A percentile compares a stretch with the other conserved stretches of the same genome.
These are phyloP conservation scores for Ustilago nuda DNA, from an alignment of 1,284 basidiomycete genomes.

Conservation along the genomic window DNA sequence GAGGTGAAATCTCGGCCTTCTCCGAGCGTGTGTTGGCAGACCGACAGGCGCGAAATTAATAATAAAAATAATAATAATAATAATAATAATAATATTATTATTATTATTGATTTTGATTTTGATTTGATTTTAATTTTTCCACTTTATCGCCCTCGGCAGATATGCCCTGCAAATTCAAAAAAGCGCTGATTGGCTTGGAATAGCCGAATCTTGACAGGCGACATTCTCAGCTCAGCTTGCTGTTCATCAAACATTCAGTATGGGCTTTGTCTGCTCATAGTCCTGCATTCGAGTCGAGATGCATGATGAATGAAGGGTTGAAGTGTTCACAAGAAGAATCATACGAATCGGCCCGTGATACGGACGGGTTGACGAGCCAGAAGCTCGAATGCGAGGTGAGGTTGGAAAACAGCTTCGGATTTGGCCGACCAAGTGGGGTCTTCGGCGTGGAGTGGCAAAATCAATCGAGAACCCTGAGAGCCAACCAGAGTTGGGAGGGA, in stretches of 20 bases:
- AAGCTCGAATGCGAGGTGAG: background rate
- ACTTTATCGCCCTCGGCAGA: background rate
- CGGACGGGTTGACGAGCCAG: background rate
- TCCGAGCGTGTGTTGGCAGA: constrained; percentile 9
- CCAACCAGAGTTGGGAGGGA: background rate
- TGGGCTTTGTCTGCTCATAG: background rate
- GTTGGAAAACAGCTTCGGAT: constrained; percentile 10
- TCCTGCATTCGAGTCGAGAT: background rate
- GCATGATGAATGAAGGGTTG: background rate
- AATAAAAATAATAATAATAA: too few relatives aligned
- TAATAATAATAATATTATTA: too few relatives aligned
- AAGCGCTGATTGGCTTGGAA: constrained; percentile 18
- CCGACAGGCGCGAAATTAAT: background rate
- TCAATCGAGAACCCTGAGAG: background rate
- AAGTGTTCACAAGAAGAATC: background rate
- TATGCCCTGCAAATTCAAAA: constrained; percentile 6
- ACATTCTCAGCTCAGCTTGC: background rate
- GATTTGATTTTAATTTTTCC: too few relatives aligned
- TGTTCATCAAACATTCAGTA: background rate
- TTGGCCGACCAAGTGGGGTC: constrained; percentile 22
- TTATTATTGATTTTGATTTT: too few relatives aligned
- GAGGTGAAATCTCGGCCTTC: constrained; percentile 17
- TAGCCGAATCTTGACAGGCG: background rate
- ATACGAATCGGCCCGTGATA: background rate
- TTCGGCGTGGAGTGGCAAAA: constrained; percentile 30